Evolutionary conservation across 768 basidiomycete genomes (phyloP).

Genomic region (Roridomyces roridus): DNA sequence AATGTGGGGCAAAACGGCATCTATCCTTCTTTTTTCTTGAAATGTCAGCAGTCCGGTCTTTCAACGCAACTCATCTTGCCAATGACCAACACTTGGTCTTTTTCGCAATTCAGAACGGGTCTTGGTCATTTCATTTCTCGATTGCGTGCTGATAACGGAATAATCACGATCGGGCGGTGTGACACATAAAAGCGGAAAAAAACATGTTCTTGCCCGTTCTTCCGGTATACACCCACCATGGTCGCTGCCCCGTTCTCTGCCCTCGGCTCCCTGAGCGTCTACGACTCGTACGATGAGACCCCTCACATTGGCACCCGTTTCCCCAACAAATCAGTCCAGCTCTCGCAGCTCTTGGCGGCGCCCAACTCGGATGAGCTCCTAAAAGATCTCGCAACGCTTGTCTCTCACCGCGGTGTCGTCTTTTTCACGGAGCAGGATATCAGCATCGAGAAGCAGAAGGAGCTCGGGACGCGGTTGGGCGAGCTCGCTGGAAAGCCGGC

Average conservation of each 20-base stretch:
- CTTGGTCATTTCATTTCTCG: not conserved
- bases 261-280: slow-evolving; percentile 43
- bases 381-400: slow-evolving; percentile 58
- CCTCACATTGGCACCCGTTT: slow-evolving; percentile 65
- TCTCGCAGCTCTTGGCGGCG: slow-evolving; percentile 50
- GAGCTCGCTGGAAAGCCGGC: slow-evolving; percentile 54
- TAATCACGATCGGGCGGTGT: not conserved
- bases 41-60: no score
- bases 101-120: no score
- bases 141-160: slow-evolving; percentile 26
- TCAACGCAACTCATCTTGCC: not conserved
- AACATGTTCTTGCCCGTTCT: no score
- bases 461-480: slow-evolving; percentile 55
- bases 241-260: slow-evolving; percentile 35
- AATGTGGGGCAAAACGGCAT: no score
- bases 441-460: slow-evolving; percentile 54
- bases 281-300: slow-evolving; percentile 48
- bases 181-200: not conserved
- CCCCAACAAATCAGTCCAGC: slow-evolving; percentile 47
- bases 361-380: slow-evolving; percentile 56
- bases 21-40: no score
- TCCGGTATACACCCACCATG: slow-evolving; percentile 17
- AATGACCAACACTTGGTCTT: not conserved
- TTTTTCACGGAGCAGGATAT: slow-evolving; percentile 67
- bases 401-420: slow-evolving; percentile 65